These are phyloP conservation scores for Rugosomyces carneus DNA, from an alignment of 1,284 basidiomycete genomes.

Conservation along the genomic window DNA sequence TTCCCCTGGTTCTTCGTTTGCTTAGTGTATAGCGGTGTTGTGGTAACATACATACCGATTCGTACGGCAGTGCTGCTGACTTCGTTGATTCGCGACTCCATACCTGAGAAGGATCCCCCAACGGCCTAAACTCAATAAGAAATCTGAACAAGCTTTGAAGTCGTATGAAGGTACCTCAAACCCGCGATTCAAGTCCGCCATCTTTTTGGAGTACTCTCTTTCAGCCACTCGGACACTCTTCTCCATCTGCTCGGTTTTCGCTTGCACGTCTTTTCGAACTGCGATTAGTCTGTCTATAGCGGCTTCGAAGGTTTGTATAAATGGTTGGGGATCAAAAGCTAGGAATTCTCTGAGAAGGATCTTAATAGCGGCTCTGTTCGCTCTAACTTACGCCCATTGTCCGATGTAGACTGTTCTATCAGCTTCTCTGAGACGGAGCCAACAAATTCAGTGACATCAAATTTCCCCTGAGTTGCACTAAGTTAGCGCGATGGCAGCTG, in stretches of 20 bases:
- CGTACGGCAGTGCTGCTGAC: constrained; percentile 93
- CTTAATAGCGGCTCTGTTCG: neutral
- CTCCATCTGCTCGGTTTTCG: constrained; percentile 87
- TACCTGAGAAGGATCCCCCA: constrained; percentile 74
- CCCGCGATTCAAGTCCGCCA: constrained; percentile 86
- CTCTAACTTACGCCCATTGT: constrained; percentile 69
- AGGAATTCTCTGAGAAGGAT: constrained; percentile 9
- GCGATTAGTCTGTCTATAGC: constrained; percentile 84
- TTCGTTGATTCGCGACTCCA: constrained; percentile 88
- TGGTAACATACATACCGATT: constrained; percentile 61
- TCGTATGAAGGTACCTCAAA: constrained; percentile 63
- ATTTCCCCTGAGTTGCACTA: constrained; percentile 59
- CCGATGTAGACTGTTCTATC: constrained; percentile 76
- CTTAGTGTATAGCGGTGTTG: neutral
- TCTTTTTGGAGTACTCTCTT: constrained; percentile 90
- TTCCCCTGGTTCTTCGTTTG: constrained; percentile 57
- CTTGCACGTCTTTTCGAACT: constrained; percentile 83
- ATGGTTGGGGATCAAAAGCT: constrained; percentile 94
- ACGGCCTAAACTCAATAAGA: constrained; percentile 52
- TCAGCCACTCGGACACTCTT: constrained; percentile 88
- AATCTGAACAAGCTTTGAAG: neutral
- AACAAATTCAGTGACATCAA: constrained; percentile 89
- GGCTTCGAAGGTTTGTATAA: constrained; percentile 87
- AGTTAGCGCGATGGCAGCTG: constrained; percentile 3
- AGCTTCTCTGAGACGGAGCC: constrained; percentile 80